Conservation (phyloP, 2,329 filamentous ascomycete genomes). For the Fonsecaea erecta region DNA sequence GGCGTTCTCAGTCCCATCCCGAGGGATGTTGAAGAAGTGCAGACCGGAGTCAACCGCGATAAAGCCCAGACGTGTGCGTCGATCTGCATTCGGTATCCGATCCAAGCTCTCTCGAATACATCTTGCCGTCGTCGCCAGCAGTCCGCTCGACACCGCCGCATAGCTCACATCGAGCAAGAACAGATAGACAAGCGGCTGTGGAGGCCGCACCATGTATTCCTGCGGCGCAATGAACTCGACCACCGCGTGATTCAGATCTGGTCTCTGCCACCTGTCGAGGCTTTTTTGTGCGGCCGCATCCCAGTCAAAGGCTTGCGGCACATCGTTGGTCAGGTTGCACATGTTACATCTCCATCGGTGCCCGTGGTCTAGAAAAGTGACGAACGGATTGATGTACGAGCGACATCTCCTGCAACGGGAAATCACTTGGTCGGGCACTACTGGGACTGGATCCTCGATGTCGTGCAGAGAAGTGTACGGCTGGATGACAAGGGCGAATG, state of each 20-base stretch:
- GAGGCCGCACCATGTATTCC: slow-evolving; percentile 98
- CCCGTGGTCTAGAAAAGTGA: slow-evolving; percentile 93
- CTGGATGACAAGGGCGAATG: slow-evolving; percentile 94
- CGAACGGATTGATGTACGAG: slow-evolving; percentile 97
- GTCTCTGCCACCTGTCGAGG: slow-evolving; percentile 87
- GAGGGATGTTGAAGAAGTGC: slow-evolving; percentile 94
- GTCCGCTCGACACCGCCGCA: slow-evolving; percentile 82
- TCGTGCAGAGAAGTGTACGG: slow-evolving; percentile 94
- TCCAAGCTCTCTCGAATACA: slow-evolving; percentile 95
- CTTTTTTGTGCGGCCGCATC: slow-evolving; percentile 89
- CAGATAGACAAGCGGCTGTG: slow-evolving; percentile 91
- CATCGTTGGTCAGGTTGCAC: slow-evolving; percentile 98
- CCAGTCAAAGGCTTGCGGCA: slow-evolving; percentile 99
- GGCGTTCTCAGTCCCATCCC: slow-evolving; percentile 80
- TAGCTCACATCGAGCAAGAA: slow-evolving; percentile 97
- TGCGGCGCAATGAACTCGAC: slow-evolving; percentile 97
- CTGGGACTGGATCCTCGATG: slow-evolving; percentile 84
- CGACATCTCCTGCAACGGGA: slow-evolving; percentile 93
- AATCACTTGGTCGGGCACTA: slow-evolving; percentile 96
- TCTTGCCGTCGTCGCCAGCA: slow-evolving; percentile 87
- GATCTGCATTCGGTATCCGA: slow-evolving; percentile 96
- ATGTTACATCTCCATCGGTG: slow-evolving; percentile 99
- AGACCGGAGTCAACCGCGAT: slow-evolving; percentile 92
- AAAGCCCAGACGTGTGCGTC: slow-evolving; percentile 89
- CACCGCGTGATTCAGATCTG: slow-evolving; percentile 93